phyloP scores from a whole-genome alignment of 179 eudicot genomes.

The Corrigiola litoralis region DNA sequence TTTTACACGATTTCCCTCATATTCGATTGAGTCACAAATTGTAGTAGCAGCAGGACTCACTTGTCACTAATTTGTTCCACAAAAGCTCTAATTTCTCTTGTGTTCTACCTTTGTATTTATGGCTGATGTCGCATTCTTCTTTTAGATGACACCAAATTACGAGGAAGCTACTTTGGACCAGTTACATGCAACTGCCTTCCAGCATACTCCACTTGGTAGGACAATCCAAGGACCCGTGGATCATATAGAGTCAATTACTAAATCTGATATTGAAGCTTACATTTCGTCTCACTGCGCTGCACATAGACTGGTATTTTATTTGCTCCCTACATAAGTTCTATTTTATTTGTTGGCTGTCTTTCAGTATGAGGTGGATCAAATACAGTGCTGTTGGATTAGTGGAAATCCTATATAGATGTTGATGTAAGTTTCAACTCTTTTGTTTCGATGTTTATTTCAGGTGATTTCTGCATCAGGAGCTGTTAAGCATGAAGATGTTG shows the following conservation, averaged over 20 bases:
- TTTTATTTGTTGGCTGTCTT: background rate
- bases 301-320: slow-evolving; percentile 59
- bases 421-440: slow-evolving; percentile 1
- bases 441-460: slow-evolving; percentile 26
- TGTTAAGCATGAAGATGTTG: slow-evolving; percentile 80
- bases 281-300: slow-evolving; percentile 68
- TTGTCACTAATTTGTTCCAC: background rate
- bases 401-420: background rate
- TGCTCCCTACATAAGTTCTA: background rate
- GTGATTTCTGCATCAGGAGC: slow-evolving; percentile 77
- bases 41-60: too few species aligned
- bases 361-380: background rate
- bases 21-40: too few species aligned
- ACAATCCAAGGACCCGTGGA: slow-evolving; percentile 58
- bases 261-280: slow-evolving; percentile 48
- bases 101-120: background rate
- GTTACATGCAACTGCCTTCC: slow-evolving; percentile 85
- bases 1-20: too few species aligned
- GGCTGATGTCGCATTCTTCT: slow-evolving; percentile 6
- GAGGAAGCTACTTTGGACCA: slow-evolving; percentile 77
- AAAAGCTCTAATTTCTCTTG: background rate
- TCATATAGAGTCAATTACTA: slow-evolving; percentile 47
- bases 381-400: background rate
- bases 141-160: slow-evolving; percentile 45
- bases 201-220: slow-evolving; percentile 72